These are phyloP conservation scores for Tylopilus balloui DNA, from an alignment of 768 basidiomycete genomes.

Conservation along the genomic window DNA sequence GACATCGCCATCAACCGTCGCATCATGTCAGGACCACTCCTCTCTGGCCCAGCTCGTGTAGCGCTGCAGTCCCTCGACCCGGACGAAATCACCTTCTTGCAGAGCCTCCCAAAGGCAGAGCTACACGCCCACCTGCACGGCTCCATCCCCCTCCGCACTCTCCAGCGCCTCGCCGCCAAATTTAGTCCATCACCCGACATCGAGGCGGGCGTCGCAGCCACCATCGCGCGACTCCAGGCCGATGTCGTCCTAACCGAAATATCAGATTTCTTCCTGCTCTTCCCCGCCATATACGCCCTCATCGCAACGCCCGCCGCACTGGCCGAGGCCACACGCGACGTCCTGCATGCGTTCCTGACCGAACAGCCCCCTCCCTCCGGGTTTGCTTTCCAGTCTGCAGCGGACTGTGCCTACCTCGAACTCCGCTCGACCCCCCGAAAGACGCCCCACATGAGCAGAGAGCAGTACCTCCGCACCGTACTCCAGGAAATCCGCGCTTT, in stretches of 20 bases:
- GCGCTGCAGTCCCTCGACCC: constrained; percentile 54
- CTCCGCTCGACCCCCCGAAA: constrained; percentile 75
- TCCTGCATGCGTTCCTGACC: constrained; percentile 57
- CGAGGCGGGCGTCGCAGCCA: constrained; percentile 39
- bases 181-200: constrained; percentile 22
- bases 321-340: constrained; percentile 53
- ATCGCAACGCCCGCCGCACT: constrained; percentile 59
- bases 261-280: constrained; percentile 69
- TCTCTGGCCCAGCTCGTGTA: constrained; percentile 34
- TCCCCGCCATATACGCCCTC: constrained; percentile 75
- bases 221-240: constrained; percentile 38
- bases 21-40: neutral
- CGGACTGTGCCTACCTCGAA: constrained; percentile 71
- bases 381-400: constrained; percentile 31
- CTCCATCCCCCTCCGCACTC: constrained; percentile 63
- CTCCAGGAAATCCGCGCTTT: constrained; percentile 63
- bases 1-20: no score
- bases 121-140: constrained; percentile 85
- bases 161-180: constrained; percentile 58
- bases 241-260: constrained; percentile 48
- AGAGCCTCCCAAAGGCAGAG: constrained; percentile 71
- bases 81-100: constrained; percentile 55
- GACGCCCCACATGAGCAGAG: constrained; percentile 53
- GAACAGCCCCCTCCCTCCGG: constrained; percentile 20
- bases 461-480: constrained; percentile 60